Base-by-base conservation (phyloP, 805 yeast species). In the Komagataella ulmi region DNA sequence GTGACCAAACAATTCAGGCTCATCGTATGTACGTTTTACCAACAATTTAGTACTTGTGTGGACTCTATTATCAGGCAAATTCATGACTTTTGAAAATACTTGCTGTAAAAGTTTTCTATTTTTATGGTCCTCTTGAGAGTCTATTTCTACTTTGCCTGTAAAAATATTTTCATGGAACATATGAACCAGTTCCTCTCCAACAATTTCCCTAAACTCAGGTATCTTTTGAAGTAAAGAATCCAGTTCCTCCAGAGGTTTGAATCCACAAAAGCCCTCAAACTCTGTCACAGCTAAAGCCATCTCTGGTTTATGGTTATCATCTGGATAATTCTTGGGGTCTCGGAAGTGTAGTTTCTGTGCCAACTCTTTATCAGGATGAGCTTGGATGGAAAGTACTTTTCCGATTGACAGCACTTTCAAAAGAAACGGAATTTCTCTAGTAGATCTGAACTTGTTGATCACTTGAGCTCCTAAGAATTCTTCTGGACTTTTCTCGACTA, bases 271-370 rank as follows among this genome's bases (percentile, higher is more conserved):
- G 0, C 97, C 98, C 72, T 93, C 98, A 61, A 93, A 93, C 54
- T 80, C 87, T 19, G 98, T 90, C 51, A 93, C 82, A 7, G 99
- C 99, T 62, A 93, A 80, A 50, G 99, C 98, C 99, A 93, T 93
- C 69, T 93, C 99, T n/a, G 99, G 99, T 73, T 93, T 93, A 71
- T 93, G 99, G 73, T 93, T 93, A 66, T 84, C 95, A 70, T 93
- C 99, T 3, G 98, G 98, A 66, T 93, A 93, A 70, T 93, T 86
- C 61, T 81, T 80, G 52, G 99, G 98, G 70, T 93, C 98, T 24
- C 74, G 69, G 17, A 76, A 76, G 62, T 85, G 96, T 60, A 93
- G 75, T 56, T 79, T 79, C 48, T 76, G 80, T 44, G 85, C 99
- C 53, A 93, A 74, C 12, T 74, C 65, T 72, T 93, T 93, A 71